phyloP scores from a whole-genome alignment of 805 yeast genomes.

The Candida caryicola region DNA sequence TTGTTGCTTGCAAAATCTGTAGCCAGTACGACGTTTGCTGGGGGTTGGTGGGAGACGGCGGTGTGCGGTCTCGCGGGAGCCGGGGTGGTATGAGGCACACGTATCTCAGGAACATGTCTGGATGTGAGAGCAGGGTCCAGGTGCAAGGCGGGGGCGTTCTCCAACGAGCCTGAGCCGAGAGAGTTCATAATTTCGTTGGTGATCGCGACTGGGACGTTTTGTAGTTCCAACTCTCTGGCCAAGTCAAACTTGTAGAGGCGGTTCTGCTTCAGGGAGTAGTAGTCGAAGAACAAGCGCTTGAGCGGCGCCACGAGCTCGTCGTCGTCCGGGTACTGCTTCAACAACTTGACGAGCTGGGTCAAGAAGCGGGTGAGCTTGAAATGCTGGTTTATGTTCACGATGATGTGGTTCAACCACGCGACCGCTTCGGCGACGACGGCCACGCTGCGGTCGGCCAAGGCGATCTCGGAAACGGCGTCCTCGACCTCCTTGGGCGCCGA shows the following conservation, averaged over 20 bases:
- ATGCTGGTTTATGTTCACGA: slow-evolving; percentile 30
- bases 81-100: too few relatives aligned
- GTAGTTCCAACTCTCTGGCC: slow-evolving; percentile 35
- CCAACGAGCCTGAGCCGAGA: background rate
- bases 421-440: slow-evolving; percentile 43
- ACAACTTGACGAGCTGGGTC: slow-evolving; percentile 20
- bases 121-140: too few relatives aligned
- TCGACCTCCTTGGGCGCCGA: slow-evolving; percentile 51
- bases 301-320: slow-evolving; percentile 12
- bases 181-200: slow-evolving; percentile 8
- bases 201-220: slow-evolving; percentile 20
- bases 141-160: background rate
- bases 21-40: background rate
- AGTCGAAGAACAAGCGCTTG: slow-evolving; percentile 21
- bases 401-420: slow-evolving; percentile 42
- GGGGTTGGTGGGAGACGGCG: background rate
- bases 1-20: background rate
- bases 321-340: slow-evolving; percentile 9
- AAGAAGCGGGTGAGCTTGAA: slow-evolving; percentile 29
- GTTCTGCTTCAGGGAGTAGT: slow-evolving; percentile 28
- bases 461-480: slow-evolving; percentile 40
- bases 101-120: too few relatives aligned
- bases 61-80: background rate
- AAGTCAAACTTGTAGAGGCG: slow-evolving; percentile 47
- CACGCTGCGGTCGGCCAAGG: slow-evolving; percentile 38